Evolutionary conservation across 2,329 filamentous ascomycete species (phyloP).

Genomic region (Ascochyta fabae): DNA sequence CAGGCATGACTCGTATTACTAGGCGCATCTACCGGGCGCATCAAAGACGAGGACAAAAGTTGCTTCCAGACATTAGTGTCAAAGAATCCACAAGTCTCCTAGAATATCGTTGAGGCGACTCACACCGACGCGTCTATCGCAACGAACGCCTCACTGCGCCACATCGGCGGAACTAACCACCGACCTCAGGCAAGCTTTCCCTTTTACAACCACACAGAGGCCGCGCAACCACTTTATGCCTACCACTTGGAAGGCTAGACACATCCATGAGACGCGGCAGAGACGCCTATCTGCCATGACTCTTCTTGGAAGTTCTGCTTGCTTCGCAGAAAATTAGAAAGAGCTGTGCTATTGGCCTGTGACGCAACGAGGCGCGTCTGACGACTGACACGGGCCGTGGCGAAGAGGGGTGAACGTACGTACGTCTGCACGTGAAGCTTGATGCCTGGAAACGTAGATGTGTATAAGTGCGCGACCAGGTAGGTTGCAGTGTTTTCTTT

Average conservation of each 20-base stretch:
- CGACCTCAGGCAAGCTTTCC: constrained; percentile 21
- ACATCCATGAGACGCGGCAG: constrained; percentile 25
- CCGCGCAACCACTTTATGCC: constrained; percentile 38
- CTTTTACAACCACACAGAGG: constrained; percentile 19
- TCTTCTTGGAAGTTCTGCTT: constrained; percentile 32
- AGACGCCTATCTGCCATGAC: constrained; percentile 25
- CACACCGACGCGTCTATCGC: constrained; percentile 6
- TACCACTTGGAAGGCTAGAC: constrained; percentile 22
- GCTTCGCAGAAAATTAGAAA: constrained; percentile 15
- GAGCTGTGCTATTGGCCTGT: constrained; percentile 29
- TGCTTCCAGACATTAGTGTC: not conserved
- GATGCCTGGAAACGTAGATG: constrained; percentile 33
- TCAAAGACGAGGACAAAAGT: not conserved
- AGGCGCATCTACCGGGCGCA: not conserved
- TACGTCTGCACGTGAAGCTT: constrained; percentile 37
- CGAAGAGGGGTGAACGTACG: constrained; percentile 34
- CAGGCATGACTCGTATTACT: not conserved
- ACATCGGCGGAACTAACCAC: constrained; percentile 30
- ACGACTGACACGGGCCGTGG: constrained; percentile 26
- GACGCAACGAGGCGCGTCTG: constrained; percentile 4
- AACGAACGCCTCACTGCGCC: constrained; percentile 24
- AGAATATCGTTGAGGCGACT: not conserved
- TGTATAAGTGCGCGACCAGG: constrained; percentile 35
- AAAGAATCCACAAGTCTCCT: not conserved
- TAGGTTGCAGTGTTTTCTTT: constrained; percentile 15